A percentile compares a stretch with the other conserved stretches of the same genome.
Conservation (phyloP, 352 stramenopile species). For the Plasmopara viticola region DNA sequence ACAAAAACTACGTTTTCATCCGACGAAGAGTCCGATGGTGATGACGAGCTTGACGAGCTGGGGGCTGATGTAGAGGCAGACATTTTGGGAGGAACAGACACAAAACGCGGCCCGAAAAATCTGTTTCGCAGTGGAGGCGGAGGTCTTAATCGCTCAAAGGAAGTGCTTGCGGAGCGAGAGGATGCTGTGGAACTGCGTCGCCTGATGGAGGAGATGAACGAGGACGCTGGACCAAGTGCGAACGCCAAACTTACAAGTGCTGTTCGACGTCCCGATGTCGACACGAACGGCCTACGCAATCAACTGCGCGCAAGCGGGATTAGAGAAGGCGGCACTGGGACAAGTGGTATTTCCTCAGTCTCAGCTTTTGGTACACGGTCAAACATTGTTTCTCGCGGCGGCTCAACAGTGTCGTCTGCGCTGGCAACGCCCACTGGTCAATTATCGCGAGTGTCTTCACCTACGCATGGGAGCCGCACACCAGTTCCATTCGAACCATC, state of each 20-base stretch:
- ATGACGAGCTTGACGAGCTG: constrained; percentile 65
- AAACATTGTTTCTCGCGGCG: constrained; percentile 42
- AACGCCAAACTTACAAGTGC: constrained; percentile 25
- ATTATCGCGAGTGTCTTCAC: constrained; percentile 60
- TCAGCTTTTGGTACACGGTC: constrained; percentile 25
- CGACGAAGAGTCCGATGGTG: constrained; percentile 66
- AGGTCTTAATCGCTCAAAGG: constrained; percentile 70
- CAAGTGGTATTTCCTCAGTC: constrained; percentile 27
- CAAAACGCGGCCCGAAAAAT: constrained; percentile 64
- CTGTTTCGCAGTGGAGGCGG: constrained; percentile 70
- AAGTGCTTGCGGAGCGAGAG: constrained; percentile 65
- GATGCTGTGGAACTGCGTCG: constrained; percentile 71
- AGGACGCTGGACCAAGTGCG: constrained; percentile 37
- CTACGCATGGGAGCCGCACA: constrained; percentile 40
- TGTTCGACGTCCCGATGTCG: constrained; percentile 54
- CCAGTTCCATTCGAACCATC: constrained; percentile 25
- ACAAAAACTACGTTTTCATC: constrained; percentile 58
- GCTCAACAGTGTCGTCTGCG: constrained; percentile 55
- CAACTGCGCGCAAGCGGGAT: constrained; percentile 73
- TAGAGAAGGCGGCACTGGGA: constrained; percentile 35
- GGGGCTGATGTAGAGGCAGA: constrained; percentile 74
- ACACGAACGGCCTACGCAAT: constrained; percentile 51
- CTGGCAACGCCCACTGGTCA: constrained; percentile 59
- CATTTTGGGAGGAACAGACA: constrained; percentile 58
- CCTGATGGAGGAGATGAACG: constrained; percentile 80